Conservation (phyloP, 2,329 filamentous ascomycete genomes). For the Lecanosticta acicola region DNA sequence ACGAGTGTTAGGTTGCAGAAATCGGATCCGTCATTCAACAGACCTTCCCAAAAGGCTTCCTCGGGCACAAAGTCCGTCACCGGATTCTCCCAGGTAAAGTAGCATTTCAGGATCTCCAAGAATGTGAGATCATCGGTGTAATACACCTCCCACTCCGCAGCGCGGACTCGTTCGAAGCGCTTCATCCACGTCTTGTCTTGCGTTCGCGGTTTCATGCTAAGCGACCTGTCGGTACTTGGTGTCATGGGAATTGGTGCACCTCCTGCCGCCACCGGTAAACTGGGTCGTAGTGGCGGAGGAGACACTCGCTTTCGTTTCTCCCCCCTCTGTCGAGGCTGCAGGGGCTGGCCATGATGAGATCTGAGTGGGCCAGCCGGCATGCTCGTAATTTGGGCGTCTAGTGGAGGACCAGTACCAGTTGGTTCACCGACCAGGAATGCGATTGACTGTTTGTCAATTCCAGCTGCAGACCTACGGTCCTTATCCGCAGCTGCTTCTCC, state of each 20-base stretch:
- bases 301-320: not conserved
- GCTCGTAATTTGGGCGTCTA: too few species aligned
- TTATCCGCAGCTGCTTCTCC: not conserved
- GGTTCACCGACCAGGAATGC: slow-evolving; percentile 1
- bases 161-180: not conserved
- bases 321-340: not conserved
- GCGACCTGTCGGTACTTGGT: not conserved
- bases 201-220: not conserved
- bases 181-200: slow-evolving; percentile 7
- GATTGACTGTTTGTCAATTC: slow-evolving; percentile 1
- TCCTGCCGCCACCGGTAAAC: not conserved
- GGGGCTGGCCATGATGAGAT: too few species aligned
- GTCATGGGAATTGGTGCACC: not conserved
- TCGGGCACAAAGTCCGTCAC: slow-evolving; percentile 6
- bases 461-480: not conserved
- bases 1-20: slow-evolving; percentile 12
- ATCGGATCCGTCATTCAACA: slow-evolving; percentile 7
- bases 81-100: slow-evolving; percentile 12
- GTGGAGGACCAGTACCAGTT: too few species aligned
- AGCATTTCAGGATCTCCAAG: slow-evolving; percentile 13
- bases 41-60: slow-evolving; percentile 10
- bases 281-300: not conserved
- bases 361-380: too few species aligned
- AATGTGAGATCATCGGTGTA: slow-evolving; percentile 9
- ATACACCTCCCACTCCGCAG: slow-evolving; percentile 9